These are phyloP conservation scores for Phlebiopsis gigantea DNA, from an alignment of 768 basidiomycete species.

Conservation along the genomic window DNA sequence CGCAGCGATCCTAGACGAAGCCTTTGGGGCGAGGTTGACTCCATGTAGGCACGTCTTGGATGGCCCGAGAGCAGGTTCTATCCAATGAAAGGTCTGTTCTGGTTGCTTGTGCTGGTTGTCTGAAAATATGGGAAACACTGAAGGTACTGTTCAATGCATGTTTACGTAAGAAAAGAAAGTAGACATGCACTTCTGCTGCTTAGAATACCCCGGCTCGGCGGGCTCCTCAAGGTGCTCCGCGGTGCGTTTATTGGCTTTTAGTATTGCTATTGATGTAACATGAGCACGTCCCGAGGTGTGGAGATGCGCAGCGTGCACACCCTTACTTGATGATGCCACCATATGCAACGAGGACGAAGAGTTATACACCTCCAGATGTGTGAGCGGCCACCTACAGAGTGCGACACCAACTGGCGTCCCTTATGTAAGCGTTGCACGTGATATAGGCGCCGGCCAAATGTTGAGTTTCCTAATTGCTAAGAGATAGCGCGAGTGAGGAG, in stretches of 20 bases:
- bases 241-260: conserved; percentile 13
- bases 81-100: conserved; percentile 24
- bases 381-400: too few relatives aligned
- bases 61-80: conserved; percentile 26
- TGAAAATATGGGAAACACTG: conserved; percentile 26
- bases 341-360: too few relatives aligned
- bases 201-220: neutral
- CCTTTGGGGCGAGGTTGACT: conserved; percentile 33
- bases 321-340: neutral
- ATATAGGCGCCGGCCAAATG: too few relatives aligned
- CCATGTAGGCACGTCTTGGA: conserved; percentile 33
- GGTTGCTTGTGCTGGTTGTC: conserved; percentile 10
- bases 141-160: neutral
- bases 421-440: too few relatives aligned
- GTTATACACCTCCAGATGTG: too few relatives aligned
- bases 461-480: too few relatives aligned
- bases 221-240: conserved; percentile 11
- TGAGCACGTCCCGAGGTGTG: neutral
- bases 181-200: conserved; percentile 17
- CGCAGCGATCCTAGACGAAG: conserved; percentile 57
- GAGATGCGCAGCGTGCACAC: neutral
- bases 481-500: too few relatives aligned
- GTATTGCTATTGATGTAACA: neutral
- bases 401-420: too few relatives aligned
- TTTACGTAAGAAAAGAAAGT: neutral